phyloP scores from a whole-genome alignment of 1,139 yeast species.

The Magnusiomyces ingens region DNA sequence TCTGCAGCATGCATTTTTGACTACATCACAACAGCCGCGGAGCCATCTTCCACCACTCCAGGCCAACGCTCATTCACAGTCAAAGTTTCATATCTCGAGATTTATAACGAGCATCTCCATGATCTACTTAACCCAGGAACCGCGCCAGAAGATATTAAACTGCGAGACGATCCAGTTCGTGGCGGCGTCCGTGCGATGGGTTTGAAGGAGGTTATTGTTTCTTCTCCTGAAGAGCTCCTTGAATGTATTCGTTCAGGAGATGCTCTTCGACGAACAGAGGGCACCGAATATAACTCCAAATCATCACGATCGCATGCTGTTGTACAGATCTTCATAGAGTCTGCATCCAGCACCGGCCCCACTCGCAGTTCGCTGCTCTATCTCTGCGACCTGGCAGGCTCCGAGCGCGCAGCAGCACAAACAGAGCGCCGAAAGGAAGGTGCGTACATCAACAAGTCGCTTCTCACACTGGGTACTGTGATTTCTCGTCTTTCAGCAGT shows the following conservation, averaged over 20 bases:
- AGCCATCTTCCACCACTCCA: constrained; percentile 19
- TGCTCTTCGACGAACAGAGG: constrained; percentile 67
- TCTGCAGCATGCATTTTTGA: constrained; percentile 64
- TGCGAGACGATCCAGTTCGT: constrained; percentile 64
- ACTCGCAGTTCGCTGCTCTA: constrained; percentile 58
- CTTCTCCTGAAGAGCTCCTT: constrained; percentile 53
- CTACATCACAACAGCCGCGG: constrained; percentile 29
- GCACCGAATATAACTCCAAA: constrained; percentile 77
- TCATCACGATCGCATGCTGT: constrained; percentile 93
- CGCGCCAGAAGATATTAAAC: constrained; percentile 47
- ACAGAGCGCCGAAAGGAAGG: constrained; percentile 86
- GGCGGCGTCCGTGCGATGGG: constrained; percentile 74
- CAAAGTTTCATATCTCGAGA: constrained; percentile 71
- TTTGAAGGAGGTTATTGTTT: constrained; percentile 53
- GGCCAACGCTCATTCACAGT: constrained; percentile 40
- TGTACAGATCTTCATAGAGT: constrained; percentile 57
- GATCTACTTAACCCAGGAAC: constrained; percentile 47
- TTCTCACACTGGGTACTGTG: constrained; percentile 83
- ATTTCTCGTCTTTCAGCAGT: constrained; percentile 54
- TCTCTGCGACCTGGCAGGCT: constrained; percentile 92
- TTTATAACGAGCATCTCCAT: constrained; percentile 78
- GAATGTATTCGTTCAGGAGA: constrained; percentile 64
- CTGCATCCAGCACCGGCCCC: constrained; percentile 32
- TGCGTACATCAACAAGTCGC: constrained; percentile 81
- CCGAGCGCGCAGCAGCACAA: constrained; percentile 83